Evolutionary conservation across 2,329 filamentous ascomycete species (phyloP).

Genomic region (Aspergillus unguis): DNA sequence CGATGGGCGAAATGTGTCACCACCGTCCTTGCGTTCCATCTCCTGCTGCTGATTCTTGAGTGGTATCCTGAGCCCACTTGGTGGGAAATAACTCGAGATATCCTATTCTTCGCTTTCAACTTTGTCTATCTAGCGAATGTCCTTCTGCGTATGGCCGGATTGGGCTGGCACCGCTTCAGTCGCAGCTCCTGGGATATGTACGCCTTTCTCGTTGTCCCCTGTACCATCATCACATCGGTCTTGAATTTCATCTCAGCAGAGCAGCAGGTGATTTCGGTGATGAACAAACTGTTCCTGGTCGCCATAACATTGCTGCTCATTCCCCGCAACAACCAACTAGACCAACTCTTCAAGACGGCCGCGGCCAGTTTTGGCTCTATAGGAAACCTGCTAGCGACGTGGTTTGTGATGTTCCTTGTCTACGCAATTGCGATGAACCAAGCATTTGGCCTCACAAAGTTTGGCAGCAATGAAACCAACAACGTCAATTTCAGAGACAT

Average conservation of each 20-base stretch:
- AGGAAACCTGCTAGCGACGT: conserved; percentile 87
- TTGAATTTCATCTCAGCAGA: conserved; percentile 62
- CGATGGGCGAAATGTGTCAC: conserved; percentile 87
- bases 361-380: conserved; percentile 90
- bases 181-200: conserved; percentile 95
- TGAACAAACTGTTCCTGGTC: conserved; percentile 93
- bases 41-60: conserved; percentile 79
- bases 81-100: conserved; percentile 71
- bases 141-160: conserved; percentile 75
- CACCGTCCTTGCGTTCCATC: conserved; percentile 71
- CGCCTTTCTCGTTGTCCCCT: conserved; percentile 73
- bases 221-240: conserved; percentile 77
- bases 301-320: conserved; percentile 86
- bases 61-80: conserved; percentile 70
- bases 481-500: conserved; percentile 93
- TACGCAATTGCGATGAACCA: conserved; percentile 96
- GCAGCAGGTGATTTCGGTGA: conserved; percentile 64
- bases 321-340: conserved; percentile 91
- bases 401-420: conserved; percentile 94
- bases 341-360: conserved; percentile 98
- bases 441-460: conserved; percentile 89
- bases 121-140: conserved; percentile 81
- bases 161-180: conserved; percentile 88
- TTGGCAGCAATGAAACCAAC: conserved; percentile 66
- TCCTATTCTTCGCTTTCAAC: conserved; percentile 76